Conservation (phyloP, 1,284 basidiomycete genomes). For the Lentinula novae-zelandiae region DNA sequence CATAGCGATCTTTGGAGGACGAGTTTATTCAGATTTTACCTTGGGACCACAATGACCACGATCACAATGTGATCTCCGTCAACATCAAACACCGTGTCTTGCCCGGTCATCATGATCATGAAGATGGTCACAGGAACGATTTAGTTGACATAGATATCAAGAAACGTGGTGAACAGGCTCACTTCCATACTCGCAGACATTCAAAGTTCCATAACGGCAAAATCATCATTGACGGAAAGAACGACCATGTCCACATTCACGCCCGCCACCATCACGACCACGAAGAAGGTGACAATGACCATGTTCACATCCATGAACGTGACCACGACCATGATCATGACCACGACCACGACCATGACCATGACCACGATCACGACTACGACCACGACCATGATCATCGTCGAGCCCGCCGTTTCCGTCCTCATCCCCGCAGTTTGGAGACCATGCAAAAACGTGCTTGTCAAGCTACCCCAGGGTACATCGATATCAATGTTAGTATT, state of each 20-base stretch:
- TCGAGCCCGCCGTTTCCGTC: neutral
- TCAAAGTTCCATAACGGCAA: neutral
- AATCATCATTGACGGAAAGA: neutral
- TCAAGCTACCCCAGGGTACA: neutral
- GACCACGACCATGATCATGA: constrained; percentile 20
- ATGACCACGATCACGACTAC: constrained; percentile 20
- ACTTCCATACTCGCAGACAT: constrained; percentile 2
- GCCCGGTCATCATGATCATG: neutral
- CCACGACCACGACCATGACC: constrained; percentile 17
- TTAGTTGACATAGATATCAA: neutral
- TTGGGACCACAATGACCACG: neutral
- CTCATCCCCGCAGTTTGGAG: constrained; percentile 3
- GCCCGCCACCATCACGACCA: constrained; percentile 20
- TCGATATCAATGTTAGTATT: constrained; percentile 2
- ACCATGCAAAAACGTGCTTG: neutral
- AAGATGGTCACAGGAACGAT: neutral
- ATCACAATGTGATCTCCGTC: neutral
- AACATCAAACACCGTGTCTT: neutral
- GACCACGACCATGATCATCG: constrained; percentile 20
- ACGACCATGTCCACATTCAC: constrained; percentile 17
- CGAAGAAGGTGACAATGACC: neutral
- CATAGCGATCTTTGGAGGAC: neutral
- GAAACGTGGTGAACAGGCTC: neutral
- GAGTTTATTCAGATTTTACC: neutral
- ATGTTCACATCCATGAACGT: constrained; percentile 16